Evolutionary conservation across 768 basidiomycete species (phyloP).

Genomic region (Mrakia gelida): DNA sequence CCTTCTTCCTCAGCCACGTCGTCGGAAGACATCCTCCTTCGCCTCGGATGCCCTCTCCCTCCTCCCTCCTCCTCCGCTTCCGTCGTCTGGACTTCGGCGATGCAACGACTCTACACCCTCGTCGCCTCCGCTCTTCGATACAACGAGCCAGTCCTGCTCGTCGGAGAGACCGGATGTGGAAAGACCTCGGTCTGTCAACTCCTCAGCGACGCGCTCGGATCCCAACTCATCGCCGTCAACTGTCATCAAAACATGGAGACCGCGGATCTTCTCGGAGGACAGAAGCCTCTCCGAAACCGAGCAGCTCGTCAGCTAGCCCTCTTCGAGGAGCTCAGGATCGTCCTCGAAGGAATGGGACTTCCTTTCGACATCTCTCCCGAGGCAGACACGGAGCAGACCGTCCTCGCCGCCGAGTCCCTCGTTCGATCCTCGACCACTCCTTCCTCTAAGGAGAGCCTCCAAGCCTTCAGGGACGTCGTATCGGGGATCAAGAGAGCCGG

Average conservation of each 20-base stretch:
- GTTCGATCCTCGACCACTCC: conserved; percentile 37
- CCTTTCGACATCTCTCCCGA: conserved; percentile 1
- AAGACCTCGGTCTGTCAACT: conserved; percentile 96
- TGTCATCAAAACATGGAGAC: conserved; percentile 99
- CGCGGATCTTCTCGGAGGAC: conserved; percentile 88
- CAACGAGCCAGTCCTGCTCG: conserved; percentile 90
- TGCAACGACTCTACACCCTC: conserved; percentile 81
- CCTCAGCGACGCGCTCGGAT: conserved; percentile 63
- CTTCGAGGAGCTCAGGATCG: conserved; percentile 13
- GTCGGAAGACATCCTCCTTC: conserved; percentile 18
- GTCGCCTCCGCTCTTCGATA: conserved; percentile 78
- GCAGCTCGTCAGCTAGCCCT: conserved; percentile 26
- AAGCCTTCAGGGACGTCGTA: conserved; percentile 50
- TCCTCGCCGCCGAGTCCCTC: conserved; percentile 13
- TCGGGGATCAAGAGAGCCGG: conserved; percentile 48
- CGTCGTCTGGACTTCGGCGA: conserved; percentile 81
- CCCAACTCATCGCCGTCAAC: conserved; percentile 68
- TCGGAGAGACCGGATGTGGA: conserved; percentile 95
- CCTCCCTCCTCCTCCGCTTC: conserved; percentile 49
- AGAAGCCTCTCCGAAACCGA: conserved; percentile 43
- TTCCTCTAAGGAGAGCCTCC: conserved; percentile 45
- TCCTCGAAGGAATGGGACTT: conserved; percentile 15
- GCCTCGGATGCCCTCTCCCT: conserved; percentile 53
- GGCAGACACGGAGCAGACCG: conserved; percentile 21
- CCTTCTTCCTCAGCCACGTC: background rate